Base-by-base conservation (phyloP, 1,284 basidiomycete genomes). In the Ganoderma boninense region DNA sequence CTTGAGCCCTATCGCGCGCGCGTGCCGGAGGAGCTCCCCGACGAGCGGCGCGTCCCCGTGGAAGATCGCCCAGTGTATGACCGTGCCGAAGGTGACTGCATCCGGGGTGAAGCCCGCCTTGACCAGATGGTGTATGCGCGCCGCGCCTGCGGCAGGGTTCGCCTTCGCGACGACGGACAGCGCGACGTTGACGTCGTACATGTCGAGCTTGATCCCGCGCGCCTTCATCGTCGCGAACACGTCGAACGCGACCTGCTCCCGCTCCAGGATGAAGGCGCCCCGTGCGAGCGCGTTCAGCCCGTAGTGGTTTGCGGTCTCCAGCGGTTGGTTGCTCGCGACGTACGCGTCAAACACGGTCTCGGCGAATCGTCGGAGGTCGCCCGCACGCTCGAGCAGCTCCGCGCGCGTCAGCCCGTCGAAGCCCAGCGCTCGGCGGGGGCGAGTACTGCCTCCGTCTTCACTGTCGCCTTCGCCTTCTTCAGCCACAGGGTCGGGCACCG, bases 121-220 rank as follows among this genome's bases (percentile, higher is more conserved):
- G 0, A 81, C 69, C 87, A 92, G 90, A 40, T 81, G 81, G 63
- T 82, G 76, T 43, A 93, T 77, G 74, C 90, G 82, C 32, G 71
- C 74, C 16, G 80, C 81, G 6, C 87, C 92, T 16, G 76, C 77
- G 18, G 78, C 79, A 29, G 89, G 86, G 65, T 86, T 80, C 72
- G 85, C 79, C 73, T 83, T 81, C 32, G 90, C 87, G 69, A 92
- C 79, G 18, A 85, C 87, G 4, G 82, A 82, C 64, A 93, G 82
- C 61, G 84, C 85, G 64, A 93, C 86, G 75, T 92, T 92, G 65
- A 91, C 80, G 76, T 93, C 92, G 74, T 87, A 81, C 60, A 85
- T 71, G 77, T 93, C 90, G 18, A 90, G 90, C 65, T 86, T 76
- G 75, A 90, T 86, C 67, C 78, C 80, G 56, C 89, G 86, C 26